These are phyloP conservation scores for Caulochytrium protostelioides DNA, from an alignment of 371 early-diverging fungal species.

Conservation along the genomic window DNA sequence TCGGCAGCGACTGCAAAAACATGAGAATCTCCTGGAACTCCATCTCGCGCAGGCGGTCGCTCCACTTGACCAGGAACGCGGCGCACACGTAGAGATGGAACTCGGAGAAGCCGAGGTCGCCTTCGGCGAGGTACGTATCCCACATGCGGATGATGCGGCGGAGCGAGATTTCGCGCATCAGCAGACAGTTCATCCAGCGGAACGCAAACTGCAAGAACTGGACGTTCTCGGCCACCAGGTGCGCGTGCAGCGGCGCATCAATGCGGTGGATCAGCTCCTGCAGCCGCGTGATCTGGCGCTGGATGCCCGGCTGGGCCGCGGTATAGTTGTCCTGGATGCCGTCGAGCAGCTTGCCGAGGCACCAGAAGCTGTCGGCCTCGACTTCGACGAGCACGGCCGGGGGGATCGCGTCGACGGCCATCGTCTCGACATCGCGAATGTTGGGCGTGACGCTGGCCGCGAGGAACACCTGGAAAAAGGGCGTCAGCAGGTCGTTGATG, in stretches of 20 bases:
- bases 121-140: constrained; percentile 91
- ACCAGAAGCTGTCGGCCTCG: constrained; percentile 92
- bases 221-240: constrained; percentile 64
- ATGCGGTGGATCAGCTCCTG: constrained; percentile 76
- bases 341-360: constrained; percentile 78
- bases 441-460: constrained; percentile 28
- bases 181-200: constrained; percentile 97
- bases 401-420: constrained; percentile 35
- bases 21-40: constrained; percentile 89
- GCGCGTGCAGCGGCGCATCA: constrained; percentile 56
- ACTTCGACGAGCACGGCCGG: constrained; percentile 38
- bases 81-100: constrained; percentile 95
- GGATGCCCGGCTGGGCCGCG: constrained; percentile 87
- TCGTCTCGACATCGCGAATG: constrained; percentile 37
- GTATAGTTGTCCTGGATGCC: constrained; percentile 97
- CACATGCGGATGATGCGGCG: constrained; percentile 80
- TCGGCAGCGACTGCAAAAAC: constrained; percentile 77
- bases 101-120: constrained; percentile 69
- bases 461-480: constrained; percentile 80
- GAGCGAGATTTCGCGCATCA: constrained; percentile 86
- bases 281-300: constrained; percentile 61
- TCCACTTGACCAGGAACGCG: constrained; percentile 84
- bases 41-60: constrained; percentile 51
- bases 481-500: constrained; percentile 92
- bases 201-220: constrained; percentile 97